Percentiles rank a stretch among this genome's conserved stretches.
Conservation (phyloP, 2,329 filamentous ascomycete species). For the Trichothecium roseum region DNA sequence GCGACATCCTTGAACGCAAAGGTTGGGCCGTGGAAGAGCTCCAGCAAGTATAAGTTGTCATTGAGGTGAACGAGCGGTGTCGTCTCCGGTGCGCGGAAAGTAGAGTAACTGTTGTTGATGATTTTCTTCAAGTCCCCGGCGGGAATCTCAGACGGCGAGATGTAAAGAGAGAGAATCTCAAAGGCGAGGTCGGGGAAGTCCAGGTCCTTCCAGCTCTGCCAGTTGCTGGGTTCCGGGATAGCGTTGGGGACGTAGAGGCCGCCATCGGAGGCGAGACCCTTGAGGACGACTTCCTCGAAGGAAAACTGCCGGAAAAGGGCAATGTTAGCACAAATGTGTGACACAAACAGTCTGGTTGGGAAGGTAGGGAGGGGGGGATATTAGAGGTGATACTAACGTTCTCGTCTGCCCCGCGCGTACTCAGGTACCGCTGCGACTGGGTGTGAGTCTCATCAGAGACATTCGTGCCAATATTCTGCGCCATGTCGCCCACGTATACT, state of each 20-base stretch:
- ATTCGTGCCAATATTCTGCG: constrained; percentile 15
- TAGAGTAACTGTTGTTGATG: constrained; percentile 76
- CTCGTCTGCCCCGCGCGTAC: constrained; percentile 39
- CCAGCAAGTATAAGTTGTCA: constrained; percentile 75
- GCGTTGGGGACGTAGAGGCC: constrained; percentile 84
- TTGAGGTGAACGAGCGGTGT: constrained; percentile 68
- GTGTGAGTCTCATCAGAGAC: constrained; percentile 26
- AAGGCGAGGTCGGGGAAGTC: constrained; percentile 75
- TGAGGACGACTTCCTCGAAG: constrained; percentile 84
- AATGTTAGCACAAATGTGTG: background rate
- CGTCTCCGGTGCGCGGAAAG: constrained; percentile 70
- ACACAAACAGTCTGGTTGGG: background rate
- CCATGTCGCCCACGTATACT: constrained; percentile 1
- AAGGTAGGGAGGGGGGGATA: background rate
- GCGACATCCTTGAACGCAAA: constrained; percentile 96
- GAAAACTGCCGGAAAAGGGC: constrained; percentile 49
- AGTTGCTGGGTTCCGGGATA: constrained; percentile 47
- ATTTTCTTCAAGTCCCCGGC: constrained; percentile 69
- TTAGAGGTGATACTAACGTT: constrained; percentile 24
- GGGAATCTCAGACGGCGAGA: constrained; percentile 76
- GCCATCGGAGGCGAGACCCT: constrained; percentile 77
- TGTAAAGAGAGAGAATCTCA: constrained; percentile 79
- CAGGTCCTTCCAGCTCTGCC: constrained; percentile 62
- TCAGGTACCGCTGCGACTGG: constrained; percentile 37
- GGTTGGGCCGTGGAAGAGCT: constrained; percentile 92